These are phyloP conservation scores for Lupinus albus DNA, from an alignment of 306 rosid species.

Conservation along the genomic window DNA sequence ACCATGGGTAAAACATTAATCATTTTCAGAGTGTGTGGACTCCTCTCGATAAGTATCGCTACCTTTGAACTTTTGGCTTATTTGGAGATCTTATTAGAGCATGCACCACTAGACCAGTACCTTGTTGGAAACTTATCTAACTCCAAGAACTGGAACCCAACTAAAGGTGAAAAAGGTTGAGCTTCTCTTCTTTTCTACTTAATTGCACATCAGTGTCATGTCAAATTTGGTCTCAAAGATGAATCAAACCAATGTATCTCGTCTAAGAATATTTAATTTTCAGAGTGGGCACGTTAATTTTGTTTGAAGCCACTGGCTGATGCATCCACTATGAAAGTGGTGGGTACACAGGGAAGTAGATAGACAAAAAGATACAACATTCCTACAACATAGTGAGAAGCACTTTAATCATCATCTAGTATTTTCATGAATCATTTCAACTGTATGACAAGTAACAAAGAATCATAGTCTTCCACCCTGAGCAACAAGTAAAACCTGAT, in stretches of 20 bases:
- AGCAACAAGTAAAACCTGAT: too few relatives aligned
- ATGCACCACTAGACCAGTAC: too few relatives aligned
- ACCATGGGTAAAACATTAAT: too few relatives aligned
- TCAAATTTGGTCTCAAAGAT: constrained; percentile 13
- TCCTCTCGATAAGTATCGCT: too few relatives aligned
- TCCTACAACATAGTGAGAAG: constrained; percentile 51
- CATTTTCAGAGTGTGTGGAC: too few relatives aligned
- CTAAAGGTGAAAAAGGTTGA: background rate
- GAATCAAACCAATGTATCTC: constrained; percentile 70
- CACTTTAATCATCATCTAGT: constrained; percentile 33
- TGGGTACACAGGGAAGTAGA: constrained; percentile 83
- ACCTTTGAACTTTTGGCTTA: too few relatives aligned
- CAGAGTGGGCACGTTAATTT: constrained; percentile 89
- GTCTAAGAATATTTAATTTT: constrained; percentile 66
- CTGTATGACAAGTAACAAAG: background rate
- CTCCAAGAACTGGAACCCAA: constrained; percentile 31
- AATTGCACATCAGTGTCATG: constrained; percentile 9
- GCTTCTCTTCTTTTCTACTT: constrained; percentile 27
- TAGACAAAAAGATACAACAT: constrained; percentile 86
- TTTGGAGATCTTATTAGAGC: too few relatives aligned
- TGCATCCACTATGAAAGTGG: constrained; percentile 87
- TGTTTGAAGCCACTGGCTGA: constrained; percentile 77
- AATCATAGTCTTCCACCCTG: too few relatives aligned
- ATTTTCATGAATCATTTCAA: constrained; percentile 17
- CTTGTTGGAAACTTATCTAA: constrained; percentile 39